Conservation (phyloP, 2,329 filamentous ascomycete genomes). For the Daldinia sp. region DNA sequence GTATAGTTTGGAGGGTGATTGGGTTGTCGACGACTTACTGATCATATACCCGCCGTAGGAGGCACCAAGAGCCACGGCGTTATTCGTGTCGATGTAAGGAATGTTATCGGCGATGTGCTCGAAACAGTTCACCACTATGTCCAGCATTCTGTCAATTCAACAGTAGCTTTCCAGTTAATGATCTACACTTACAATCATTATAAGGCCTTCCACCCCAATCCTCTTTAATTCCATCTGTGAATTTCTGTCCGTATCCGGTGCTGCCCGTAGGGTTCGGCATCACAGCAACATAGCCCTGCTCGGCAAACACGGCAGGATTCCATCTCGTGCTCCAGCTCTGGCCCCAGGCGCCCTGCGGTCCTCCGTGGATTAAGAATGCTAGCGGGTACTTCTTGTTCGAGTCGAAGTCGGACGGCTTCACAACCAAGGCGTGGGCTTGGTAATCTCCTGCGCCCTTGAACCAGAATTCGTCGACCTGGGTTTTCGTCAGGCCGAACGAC, state of each 20-base stretch:
- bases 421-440: conserved; percentile 76
- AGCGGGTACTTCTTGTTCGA: conserved; percentile 80
- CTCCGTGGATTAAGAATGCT: conserved; percentile 84
- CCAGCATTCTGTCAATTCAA: neutral
- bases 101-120: conserved; percentile 77
- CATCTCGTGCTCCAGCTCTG: conserved; percentile 80
- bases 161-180: too few relatives aligned
- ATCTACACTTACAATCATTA: conserved; percentile 64
- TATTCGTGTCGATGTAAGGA: conserved; percentile 74
- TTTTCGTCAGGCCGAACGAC: conserved; percentile 72
- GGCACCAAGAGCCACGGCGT: conserved; percentile 80
- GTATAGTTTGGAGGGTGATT: neutral
- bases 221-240: conserved; percentile 80
- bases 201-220: conserved; percentile 91
- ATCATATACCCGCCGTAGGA: conserved; percentile 83
- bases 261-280: conserved; percentile 86
- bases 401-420: conserved; percentile 77
- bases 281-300: conserved; percentile 87
- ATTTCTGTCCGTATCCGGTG: conserved; percentile 83
- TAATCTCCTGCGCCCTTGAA: conserved; percentile 74
- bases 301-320: conserved; percentile 88
- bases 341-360: conserved; percentile 81
- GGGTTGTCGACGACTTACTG: conserved; percentile 60
- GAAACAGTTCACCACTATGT: conserved; percentile 74
- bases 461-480: conserved; percentile 76